Conservation (phyloP, 2,329 filamentous ascomycete species). For the Diaporthe citrichinensis region DNA sequence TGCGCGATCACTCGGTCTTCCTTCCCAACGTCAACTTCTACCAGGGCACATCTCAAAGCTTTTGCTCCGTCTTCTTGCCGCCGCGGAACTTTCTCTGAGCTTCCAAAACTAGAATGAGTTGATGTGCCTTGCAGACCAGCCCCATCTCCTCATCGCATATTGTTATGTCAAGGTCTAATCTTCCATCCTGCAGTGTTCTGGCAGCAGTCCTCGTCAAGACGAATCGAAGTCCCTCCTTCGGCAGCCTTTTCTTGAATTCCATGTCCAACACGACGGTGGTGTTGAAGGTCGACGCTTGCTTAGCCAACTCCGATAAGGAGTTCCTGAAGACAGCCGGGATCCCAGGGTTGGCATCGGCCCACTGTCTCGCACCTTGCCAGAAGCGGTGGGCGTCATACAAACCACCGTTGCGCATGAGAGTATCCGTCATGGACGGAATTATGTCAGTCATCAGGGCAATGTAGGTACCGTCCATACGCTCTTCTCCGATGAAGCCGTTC, state of each 20-base stretch:
- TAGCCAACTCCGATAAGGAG: constrained; percentile 42
- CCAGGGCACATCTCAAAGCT: not conserved
- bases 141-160: not conserved
- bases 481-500: constrained; percentile 43
- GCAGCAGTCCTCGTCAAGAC: not conserved
- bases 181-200: not conserved
- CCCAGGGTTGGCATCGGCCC: constrained; percentile 47
- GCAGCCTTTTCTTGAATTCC: constrained; percentile 47
- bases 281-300: constrained; percentile 42
- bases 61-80: not conserved
- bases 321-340: constrained; percentile 41
- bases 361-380: constrained; percentile 39
- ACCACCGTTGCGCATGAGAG: constrained; percentile 46
- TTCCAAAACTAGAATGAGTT: not conserved
- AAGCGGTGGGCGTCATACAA: constrained; percentile 45
- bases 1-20: not conserved
- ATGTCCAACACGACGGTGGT: constrained; percentile 47
- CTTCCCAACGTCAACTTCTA: not conserved
- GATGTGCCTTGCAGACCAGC: not conserved
- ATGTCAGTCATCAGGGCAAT: constrained; percentile 48
- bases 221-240: constrained; percentile 44
- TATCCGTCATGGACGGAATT: constrained; percentile 49
- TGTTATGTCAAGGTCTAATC: not conserved
- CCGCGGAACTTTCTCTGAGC: not conserved
- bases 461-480: constrained; percentile 46